phyloP scores from a whole-genome alignment of 352 stramenopile genomes.

The Globisporangium emineosum region DNA sequence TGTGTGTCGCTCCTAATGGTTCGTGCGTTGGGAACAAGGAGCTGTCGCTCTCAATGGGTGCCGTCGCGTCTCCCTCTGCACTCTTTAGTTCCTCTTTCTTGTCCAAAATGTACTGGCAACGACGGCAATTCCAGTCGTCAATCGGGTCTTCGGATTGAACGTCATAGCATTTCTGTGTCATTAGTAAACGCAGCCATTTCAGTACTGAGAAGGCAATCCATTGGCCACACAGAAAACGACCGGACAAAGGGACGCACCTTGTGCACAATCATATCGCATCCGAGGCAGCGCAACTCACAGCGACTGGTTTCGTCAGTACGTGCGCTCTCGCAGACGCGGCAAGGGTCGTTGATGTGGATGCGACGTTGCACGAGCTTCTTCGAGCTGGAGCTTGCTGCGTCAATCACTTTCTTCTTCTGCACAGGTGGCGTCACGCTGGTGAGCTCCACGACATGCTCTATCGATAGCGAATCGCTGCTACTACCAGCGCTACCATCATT shows the following conservation, averaged over 20 bases:
- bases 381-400: too few species aligned
- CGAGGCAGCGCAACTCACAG: conserved; percentile 58
- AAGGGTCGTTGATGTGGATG: conserved; percentile 69
- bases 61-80: conserved; percentile 16
- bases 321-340: conserved; percentile 55
- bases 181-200: too few species aligned
- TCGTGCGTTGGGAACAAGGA: conserved; percentile 36
- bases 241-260: too few species aligned
- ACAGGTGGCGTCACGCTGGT: conserved; percentile 9
- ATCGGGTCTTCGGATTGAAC: too few species aligned
- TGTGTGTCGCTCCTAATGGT: conserved; percentile 24
- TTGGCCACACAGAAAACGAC: too few species aligned
- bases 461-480: not conserved
- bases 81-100: conserved; percentile 21
- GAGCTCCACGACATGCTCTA: not conserved
- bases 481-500: not conserved
- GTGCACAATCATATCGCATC: conserved; percentile 67
- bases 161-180: too few species aligned
- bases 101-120: conserved; percentile 46
- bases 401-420: conserved; percentile 18
- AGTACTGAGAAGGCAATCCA: too few species aligned
- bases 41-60: not conserved
- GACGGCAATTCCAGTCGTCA: too few species aligned
- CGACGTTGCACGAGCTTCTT: too few species aligned
- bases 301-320: conserved; percentile 45